These are phyloP conservation scores for Porphyrellus cyaneotinctus DNA, from an alignment of 768 basidiomycete species.

Conservation along the genomic window DNA sequence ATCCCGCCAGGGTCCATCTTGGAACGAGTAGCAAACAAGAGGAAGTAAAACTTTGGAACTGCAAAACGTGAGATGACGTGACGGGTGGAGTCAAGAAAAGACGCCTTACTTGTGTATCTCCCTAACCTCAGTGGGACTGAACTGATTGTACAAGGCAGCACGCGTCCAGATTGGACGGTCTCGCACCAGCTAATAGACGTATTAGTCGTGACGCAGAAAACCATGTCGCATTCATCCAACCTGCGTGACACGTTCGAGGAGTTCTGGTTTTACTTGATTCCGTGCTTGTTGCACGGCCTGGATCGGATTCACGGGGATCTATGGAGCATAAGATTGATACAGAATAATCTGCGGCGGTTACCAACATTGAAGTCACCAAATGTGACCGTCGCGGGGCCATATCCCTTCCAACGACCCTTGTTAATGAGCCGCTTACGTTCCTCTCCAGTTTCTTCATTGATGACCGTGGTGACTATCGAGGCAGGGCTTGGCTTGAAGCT, in stretches of 20 bases:
- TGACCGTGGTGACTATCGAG: conserved; percentile 61
- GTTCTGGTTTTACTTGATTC: conserved; percentile 47
- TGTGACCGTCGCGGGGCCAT: conserved; percentile 66
- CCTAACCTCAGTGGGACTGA: conserved; percentile 60
- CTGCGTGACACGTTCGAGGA: conserved; percentile 53
- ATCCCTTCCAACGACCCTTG: conserved; percentile 80
- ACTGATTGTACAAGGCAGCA: conserved; percentile 79
- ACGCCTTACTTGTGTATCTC: conserved; percentile 68
- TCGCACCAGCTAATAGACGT: conserved; percentile 54
- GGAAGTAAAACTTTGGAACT: conserved; percentile 84
- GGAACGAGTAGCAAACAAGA: conserved; percentile 80
- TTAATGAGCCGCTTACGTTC: conserved; percentile 84
- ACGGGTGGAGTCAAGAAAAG: background rate
- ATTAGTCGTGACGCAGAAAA: conserved; percentile 4
- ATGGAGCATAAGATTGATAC: conserved; percentile 1
- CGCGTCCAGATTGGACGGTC: conserved; percentile 88
- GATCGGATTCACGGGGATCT: conserved; percentile 69
- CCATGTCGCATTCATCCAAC: conserved; percentile 30
- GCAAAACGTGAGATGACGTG: conserved; percentile 4
- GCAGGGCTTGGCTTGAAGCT: conserved; percentile 79
- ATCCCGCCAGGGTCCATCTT: conserved; percentile 93
- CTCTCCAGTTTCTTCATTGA: conserved; percentile 74
- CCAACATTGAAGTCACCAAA: conserved; percentile 54
- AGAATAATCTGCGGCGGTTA: background rate
- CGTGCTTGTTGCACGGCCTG: conserved; percentile 58